Conservation (phyloP, 306 rosid species). For the Quercus berberidifolia region DNA sequence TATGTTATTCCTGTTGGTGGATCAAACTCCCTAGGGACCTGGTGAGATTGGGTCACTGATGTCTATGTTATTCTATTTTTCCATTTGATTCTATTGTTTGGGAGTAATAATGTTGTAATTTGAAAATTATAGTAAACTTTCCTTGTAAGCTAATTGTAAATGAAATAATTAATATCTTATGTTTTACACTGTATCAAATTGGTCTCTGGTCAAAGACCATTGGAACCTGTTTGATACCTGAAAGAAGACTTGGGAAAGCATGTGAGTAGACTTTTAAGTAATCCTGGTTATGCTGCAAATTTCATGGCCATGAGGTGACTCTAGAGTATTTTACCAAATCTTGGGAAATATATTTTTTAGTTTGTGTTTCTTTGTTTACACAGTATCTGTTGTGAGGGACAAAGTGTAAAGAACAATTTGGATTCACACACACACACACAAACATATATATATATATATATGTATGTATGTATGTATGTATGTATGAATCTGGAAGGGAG, state of each 20-base stretch:
- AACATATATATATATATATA: too few species aligned
- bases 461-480: too few species aligned
- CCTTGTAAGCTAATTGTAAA: background rate
- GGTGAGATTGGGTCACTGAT: slow-evolving; percentile 48
- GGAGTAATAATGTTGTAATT: background rate
- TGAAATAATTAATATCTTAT: background rate
- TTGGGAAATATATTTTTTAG: too few species aligned
- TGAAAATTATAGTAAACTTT: background rate
- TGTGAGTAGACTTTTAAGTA: background rate
- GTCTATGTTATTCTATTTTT: slow-evolving; percentile 10
- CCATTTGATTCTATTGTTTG: background rate
- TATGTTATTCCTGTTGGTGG: slow-evolving; percentile 94
- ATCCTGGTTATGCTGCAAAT: background rate
- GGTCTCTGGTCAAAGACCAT: background rate
- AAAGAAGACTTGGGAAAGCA: background rate
- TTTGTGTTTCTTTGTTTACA: too few species aligned
- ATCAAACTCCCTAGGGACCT: slow-evolving; percentile 85
- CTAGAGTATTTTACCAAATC: too few species aligned
- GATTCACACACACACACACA: too few species aligned
- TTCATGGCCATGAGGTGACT: background rate
- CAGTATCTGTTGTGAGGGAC: too few species aligned
- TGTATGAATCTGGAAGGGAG: too few species aligned
- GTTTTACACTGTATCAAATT: background rate
- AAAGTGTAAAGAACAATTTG: too few species aligned
- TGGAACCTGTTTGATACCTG: background rate